Evolutionary conservation across 257 asterid species (phyloP), one percentile per base, ranked within the genome.

Genomic region (Ilex asprella): DNA sequence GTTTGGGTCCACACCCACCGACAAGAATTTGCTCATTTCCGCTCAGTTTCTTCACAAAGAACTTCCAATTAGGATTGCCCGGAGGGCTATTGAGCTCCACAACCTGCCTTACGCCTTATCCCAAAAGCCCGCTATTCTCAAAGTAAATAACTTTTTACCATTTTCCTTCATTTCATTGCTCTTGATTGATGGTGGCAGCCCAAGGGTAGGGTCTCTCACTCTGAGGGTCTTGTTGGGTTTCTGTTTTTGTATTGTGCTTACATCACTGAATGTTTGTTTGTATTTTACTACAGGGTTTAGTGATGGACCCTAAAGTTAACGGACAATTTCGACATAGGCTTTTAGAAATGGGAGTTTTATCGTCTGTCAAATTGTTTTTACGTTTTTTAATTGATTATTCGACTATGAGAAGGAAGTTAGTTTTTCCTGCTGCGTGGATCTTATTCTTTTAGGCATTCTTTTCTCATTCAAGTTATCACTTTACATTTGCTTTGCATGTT

Each of bases 41-140:
- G 57, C 57, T n/a, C 57, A 53, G 10, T 53, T 53, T 10, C 57
- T 53, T 53, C 57, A 53, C 57, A 53, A 53, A 27, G 57, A 53
- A 27, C 57, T 53, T 53, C 57, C 57, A 2, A 53, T 53, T 53
- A 15, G 57, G 30, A 53, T 53, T 14, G 57, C 57, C 57, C 27
- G 57, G 11, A 53, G 57, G 30, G 57, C 57, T n/a, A 53, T 53
- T 16, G 57, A 53, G 15, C 57, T 53, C 3, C 29, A 53, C 6
- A 14, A 2, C 30, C 30, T 53, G 5, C 57, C 57, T 7, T 53
- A 14, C 11, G 57, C 29, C 57, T n/a, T 53, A 14, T 53, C 57
- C 10, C 29, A 53, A 7, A 53, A 53, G 30, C 57, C 57, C 30
- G 57, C 57, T 14, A 14, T 53, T n/a, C 30, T 53, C 30, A 53